A percentile compares a stretch with the other conserved stretches of the same genome.
Evolutionary conservation across 441 rosid species (phyloP).

Genomic region (Capsella rubella): DNA sequence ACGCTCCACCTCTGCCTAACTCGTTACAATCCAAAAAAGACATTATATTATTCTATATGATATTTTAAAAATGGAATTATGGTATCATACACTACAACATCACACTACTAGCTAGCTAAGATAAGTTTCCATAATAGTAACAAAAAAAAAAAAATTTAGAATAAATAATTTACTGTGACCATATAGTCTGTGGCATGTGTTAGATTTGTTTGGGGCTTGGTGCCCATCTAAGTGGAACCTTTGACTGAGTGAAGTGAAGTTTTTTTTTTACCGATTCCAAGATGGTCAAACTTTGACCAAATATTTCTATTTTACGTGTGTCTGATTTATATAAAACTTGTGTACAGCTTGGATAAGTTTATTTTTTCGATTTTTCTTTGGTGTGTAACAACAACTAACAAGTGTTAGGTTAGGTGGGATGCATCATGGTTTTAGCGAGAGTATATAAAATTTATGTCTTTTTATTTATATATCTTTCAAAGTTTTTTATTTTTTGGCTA

Average conservation of each 20-base stretch:
- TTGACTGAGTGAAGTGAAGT: slow-evolving; percentile 36
- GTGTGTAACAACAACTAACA: slow-evolving; percentile 36
- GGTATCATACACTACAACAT: not conserved
- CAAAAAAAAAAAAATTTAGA: not conserved
- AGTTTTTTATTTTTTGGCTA: not conserved
- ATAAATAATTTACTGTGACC: slow-evolving; percentile 38
- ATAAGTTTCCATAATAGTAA: slow-evolving; percentile 33
- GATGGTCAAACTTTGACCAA: slow-evolving; percentile 43
- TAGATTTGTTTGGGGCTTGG: slow-evolving; percentile 38
- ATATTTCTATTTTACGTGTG: slow-evolving; percentile 33
- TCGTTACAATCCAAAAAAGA: slow-evolving; percentile 31
- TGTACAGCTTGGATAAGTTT: slow-evolving; percentile 39
- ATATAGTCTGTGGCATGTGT: slow-evolving; percentile 38
- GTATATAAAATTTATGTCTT: not conserved
- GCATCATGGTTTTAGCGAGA: slow-evolving; percentile 38
- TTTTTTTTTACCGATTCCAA: slow-evolving; percentile 30
- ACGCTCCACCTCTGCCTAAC: slow-evolving; percentile 66
- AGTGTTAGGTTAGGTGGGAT: slow-evolving; percentile 45
- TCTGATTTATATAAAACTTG: slow-evolving; percentile 29
- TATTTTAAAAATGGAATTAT: not conserved
- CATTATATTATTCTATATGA: not conserved
- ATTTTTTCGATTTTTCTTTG: not conserved
- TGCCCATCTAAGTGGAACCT: slow-evolving; percentile 50
- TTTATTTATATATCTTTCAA: not conserved
- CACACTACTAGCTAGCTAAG: not conserved